Percentiles rank a stretch among this genome's conserved stretches.
Evolutionary conservation across 2,329 filamentous ascomycete species (phyloP).

Genomic region (Clarireedia sp.): DNA sequence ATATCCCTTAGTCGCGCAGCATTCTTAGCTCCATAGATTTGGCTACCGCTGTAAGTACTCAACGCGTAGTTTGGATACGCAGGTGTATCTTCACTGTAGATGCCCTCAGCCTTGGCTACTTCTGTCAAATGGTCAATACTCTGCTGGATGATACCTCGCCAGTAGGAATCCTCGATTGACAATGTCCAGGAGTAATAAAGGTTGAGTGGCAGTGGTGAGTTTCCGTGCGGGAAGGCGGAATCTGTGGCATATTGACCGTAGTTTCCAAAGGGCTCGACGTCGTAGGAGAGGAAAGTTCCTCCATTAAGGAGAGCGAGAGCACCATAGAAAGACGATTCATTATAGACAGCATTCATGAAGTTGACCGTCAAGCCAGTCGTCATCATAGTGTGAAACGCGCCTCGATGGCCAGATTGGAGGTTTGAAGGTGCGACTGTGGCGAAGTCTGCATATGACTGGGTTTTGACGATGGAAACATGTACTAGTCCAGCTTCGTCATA

Average conservation of each 20-base stretch:
- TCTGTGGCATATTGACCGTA: conserved; percentile 28
- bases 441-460: conserved; percentile 10
- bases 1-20: conserved; percentile 22
- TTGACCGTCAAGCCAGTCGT: conserved; percentile 20
- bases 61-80: conserved; percentile 20
- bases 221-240: conserved; percentile 27
- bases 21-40: conserved; percentile 30
- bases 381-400: conserved; percentile 26
- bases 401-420: conserved; percentile 17
- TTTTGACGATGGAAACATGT: neutral
- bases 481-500: conserved; percentile 15
- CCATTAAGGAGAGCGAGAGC: conserved; percentile 11
- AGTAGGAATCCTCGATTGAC: conserved; percentile 23
- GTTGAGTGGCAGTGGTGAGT: conserved; percentile 24
- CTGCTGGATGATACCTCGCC: conserved; percentile 21
- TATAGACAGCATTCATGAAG: conserved; percentile 22
- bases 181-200: conserved; percentile 26
- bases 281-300: conserved; percentile 22
- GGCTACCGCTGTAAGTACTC: conserved; percentile 11
- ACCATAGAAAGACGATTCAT: conserved; percentile 16
- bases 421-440: conserved; percentile 15
- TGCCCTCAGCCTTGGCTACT: conserved; percentile 26
- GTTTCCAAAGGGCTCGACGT: conserved; percentile 27
- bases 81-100: conserved; percentile 21
- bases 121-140: conserved; percentile 22